Conservation (phyloP, 345 rosid genomes). For the Linum usitatissimum region DNA sequence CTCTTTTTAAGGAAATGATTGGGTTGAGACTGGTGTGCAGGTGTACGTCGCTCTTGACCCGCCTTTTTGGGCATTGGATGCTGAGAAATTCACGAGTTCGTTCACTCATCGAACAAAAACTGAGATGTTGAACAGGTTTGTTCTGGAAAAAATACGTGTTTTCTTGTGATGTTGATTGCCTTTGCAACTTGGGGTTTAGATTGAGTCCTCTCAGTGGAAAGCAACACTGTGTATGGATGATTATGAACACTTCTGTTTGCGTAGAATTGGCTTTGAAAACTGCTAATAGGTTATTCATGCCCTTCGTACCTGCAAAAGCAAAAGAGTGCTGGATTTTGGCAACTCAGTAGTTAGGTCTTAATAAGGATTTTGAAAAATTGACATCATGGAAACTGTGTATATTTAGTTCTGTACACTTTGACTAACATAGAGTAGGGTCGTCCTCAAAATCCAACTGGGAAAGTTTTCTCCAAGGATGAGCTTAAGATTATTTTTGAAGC, state of each 20-base stretch:
- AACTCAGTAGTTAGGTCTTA: background rate
- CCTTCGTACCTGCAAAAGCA: background rate
- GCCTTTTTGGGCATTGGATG: constrained; percentile 42
- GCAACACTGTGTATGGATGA: background rate
- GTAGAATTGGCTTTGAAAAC: too few relatives aligned
- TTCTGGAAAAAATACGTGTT: background rate
- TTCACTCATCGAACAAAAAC: constrained; percentile 41
- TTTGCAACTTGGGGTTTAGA: background rate
- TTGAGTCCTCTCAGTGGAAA: background rate
- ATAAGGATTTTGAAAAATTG: background rate
- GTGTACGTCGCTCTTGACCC: constrained; percentile 49
- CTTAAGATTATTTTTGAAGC: constrained; percentile 42
- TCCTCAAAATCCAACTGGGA: constrained; percentile 70
- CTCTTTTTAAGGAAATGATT: background rate
- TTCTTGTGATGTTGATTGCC: background rate
- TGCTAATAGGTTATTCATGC: too few relatives aligned
- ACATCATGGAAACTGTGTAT: background rate
- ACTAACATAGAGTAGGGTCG: constrained; percentile 26
- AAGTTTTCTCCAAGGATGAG: constrained; percentile 42
- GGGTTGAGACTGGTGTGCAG: constrained; percentile 16
- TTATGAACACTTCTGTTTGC: too few relatives aligned
- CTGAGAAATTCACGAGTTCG: constrained; percentile 31
- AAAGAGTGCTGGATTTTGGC: background rate
- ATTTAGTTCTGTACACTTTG: constrained; percentile 10
- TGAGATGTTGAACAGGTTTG: constrained; percentile 44